Evolutionary conservation across 441 rosid genomes (phyloP).

Genomic region (Macaranga tanarius): DNA sequence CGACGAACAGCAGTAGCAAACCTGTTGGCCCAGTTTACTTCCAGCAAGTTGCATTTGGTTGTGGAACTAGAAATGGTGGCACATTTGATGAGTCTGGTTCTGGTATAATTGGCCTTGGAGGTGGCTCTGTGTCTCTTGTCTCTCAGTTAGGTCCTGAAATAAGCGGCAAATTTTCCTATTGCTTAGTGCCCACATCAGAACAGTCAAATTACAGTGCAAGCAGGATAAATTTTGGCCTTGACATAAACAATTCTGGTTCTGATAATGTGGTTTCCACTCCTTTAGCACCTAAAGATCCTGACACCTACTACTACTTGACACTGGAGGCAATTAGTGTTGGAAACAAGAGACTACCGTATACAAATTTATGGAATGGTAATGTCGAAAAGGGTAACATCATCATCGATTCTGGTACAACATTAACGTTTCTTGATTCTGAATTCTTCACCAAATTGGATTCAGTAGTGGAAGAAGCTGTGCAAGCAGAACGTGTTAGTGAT

Average conservation of each 20-base stretch:
- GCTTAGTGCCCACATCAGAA: slow-evolving; percentile 52
- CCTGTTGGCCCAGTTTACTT: slow-evolving; percentile 23
- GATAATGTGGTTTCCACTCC: slow-evolving; percentile 55
- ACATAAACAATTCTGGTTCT: slow-evolving; percentile 42
- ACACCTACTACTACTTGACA: slow-evolving; percentile 65
- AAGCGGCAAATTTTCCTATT: slow-evolving; percentile 66
- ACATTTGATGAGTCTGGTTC: slow-evolving; percentile 63
- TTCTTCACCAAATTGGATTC: slow-evolving; percentile 41
- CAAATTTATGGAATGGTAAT: slow-evolving; percentile 38
- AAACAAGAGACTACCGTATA: slow-evolving; percentile 43
- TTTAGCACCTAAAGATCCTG: slow-evolving; percentile 47
- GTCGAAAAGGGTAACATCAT: slow-evolving; percentile 63
- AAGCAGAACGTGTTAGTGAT: slow-evolving; percentile 38
- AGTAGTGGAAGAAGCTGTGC: slow-evolving; percentile 31
- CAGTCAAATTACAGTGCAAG: slow-evolving; percentile 48
- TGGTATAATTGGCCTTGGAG: slow-evolving; percentile 76
- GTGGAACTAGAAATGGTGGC: slow-evolving; percentile 78
- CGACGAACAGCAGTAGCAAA: slow-evolving; percentile 20
- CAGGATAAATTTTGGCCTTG: slow-evolving; percentile 50
- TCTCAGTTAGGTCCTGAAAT: slow-evolving; percentile 55
- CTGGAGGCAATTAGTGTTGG: slow-evolving; percentile 78
- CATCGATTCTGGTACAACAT: slow-evolving; percentile 78
- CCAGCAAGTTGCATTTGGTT: slow-evolving; percentile 53
- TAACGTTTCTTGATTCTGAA: slow-evolving; percentile 56
- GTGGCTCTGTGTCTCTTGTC: slow-evolving; percentile 67